phyloP scores from a whole-genome alignment of 305 asterid species.

The Fraxinus xanthoxyloides region DNA sequence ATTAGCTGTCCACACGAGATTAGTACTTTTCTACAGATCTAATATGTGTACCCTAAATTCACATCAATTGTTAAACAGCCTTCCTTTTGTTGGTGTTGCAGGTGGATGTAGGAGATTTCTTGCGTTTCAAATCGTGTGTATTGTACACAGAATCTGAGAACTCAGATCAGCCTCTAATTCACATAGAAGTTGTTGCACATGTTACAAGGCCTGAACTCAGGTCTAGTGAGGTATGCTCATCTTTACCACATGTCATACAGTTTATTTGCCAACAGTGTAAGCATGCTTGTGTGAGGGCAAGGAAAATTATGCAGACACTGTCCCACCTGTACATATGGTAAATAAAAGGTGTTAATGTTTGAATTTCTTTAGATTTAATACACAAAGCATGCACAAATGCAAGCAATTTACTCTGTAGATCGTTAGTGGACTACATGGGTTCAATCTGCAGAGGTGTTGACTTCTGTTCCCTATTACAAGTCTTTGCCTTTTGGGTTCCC shows the following conservation, averaged over 20 bases:
- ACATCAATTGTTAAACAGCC: neutral
- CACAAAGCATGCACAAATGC: neutral
- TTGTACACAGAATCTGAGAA: slow-evolving; percentile 71
- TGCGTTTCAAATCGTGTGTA: slow-evolving; percentile 84
- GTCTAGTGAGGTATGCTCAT: slow-evolving; percentile 76
- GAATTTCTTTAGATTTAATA: neutral
- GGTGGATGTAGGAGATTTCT: slow-evolving; percentile 98
- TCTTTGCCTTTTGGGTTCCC: neutral
- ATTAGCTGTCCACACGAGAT: neutral
- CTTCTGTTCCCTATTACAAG: neutral
- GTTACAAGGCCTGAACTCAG: slow-evolving; percentile 89
- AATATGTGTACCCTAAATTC: neutral
- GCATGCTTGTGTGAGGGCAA: neutral
- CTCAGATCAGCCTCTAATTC: slow-evolving; percentile 70
- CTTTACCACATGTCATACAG: neutral
- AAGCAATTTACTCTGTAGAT: neutral
- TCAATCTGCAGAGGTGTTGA: neutral
- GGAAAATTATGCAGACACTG: neutral
- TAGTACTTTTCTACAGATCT: neutral
- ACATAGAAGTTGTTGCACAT: slow-evolving; percentile 88
- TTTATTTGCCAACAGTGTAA: neutral
- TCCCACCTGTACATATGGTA: neutral
- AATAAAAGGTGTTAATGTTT: neutral
- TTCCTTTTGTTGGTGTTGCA: slow-evolving; percentile 26
- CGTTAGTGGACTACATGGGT: neutral